Base-by-base conservation (phyloP, 306 rosid species). In the Cajanus cajan region DNA sequence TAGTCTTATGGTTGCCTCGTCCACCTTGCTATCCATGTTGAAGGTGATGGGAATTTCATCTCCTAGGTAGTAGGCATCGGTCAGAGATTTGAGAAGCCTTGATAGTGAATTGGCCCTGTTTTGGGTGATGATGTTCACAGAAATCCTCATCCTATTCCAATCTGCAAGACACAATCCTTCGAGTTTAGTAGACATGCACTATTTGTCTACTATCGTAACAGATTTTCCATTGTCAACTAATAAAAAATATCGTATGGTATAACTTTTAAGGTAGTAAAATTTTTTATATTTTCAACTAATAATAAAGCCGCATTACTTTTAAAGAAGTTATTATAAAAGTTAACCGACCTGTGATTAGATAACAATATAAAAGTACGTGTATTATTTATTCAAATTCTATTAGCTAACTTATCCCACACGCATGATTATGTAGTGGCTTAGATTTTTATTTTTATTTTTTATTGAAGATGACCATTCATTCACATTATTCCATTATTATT, bases 21-120 rank as follows among this genome's bases (percentile, higher is more conserved):
- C 99, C 40, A 93, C 99, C 79, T 80, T 90, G 63, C 98, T 93
- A 71, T 95, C 99, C 96, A 93, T 87, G 79, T 90, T 95, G 90
- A 95, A 95, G 78, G 93, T 89, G 21, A 95, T 89, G 2, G 94
- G 78, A 19, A 95, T 72, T 82, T 90, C 99, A 73, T 95, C 99
- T 55, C 99, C 97, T 25, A 95, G 76, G 63, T 95, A 95, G 83
- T 93, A 91, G 14, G 98, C 99, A 82, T 87, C 79, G 52, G 81
- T 81, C 1, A 95, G 92, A 47, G 99, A 95, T 68, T 87, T 93
- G 7, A 95, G 93, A 70, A 95, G 98, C 86, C 99, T 86, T 68
- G 89, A 62, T 16, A 95, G 87, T 28, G 99, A 95, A 4, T 83
- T 76, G 14, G 52, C 92, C 15, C 98, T 86, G 77, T 88, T 95